phyloP scores from a whole-genome alignment of 2,329 filamentous ascomycete genomes.

The Cercospora sp. region DNA sequence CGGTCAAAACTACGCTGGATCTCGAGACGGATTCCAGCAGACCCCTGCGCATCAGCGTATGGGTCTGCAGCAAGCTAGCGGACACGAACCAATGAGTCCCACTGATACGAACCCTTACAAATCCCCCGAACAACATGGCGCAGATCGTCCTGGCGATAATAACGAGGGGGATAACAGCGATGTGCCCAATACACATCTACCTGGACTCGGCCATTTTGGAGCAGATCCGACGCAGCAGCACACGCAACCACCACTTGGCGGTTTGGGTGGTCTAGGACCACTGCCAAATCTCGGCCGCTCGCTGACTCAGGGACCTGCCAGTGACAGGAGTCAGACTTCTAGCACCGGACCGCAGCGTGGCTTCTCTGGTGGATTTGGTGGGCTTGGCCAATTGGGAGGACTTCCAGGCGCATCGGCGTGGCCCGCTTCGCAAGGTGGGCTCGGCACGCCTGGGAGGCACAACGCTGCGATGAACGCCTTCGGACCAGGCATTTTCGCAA shows the following conservation, averaged over 20 bases:
- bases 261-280: slow-evolving; percentile 37
- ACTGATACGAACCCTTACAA: slow-evolving; percentile 96
- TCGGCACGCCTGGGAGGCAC: slow-evolving; percentile 70
- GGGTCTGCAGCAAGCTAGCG: slow-evolving; percentile 46
- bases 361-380: slow-evolving; percentile 61
- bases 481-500: slow-evolving; percentile 64
- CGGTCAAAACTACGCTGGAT: slow-evolving; percentile 36
- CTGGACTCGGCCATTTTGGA: slow-evolving; percentile 36
- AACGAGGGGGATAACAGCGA: slow-evolving; percentile 34
- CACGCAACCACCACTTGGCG: slow-evolving; percentile 30
- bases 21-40: slow-evolving; percentile 59
- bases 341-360: slow-evolving; percentile 74
- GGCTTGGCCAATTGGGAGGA: slow-evolving; percentile 46
- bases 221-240: slow-evolving; percentile 20
- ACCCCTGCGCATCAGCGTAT: slow-evolving; percentile 49
- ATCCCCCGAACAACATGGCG: slow-evolving; percentile 76
- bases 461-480: slow-evolving; percentile 54
- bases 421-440: slow-evolving; percentile 64
- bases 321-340: slow-evolving; percentile 90
- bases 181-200: slow-evolving; percentile 32
- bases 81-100: slow-evolving; percentile 75
- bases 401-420: slow-evolving; percentile 63
- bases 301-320: slow-evolving; percentile 58
- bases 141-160: slow-evolving; percentile 55
- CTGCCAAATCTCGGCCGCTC: slow-evolving; percentile 41